Evolutionary conservation across 208 protist genomes (phyloP), one percentile per base, ranked within the genome.

Genomic region (Plasmodiophora brassicae): DNA sequence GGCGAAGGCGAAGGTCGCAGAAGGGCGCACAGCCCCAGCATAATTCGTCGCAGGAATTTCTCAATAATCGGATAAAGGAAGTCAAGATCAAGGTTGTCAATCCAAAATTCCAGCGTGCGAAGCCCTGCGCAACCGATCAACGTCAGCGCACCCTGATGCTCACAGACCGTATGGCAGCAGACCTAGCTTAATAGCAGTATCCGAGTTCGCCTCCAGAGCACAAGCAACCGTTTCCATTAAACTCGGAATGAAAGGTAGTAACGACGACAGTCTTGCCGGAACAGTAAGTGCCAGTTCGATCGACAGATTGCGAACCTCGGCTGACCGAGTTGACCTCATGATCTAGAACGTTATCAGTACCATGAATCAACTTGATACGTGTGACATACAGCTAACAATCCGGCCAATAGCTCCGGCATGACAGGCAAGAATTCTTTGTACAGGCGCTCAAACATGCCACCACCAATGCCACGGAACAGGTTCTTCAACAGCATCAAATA

Each of bases 211-310:
- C n/a, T 38, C 0, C 36, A 95, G 89, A 1, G 94, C 93, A 1
- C 91, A 36, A 0, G 95, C 93, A 0, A 96, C 44, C 1, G 94
- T 94, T 50, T 86, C 60, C 88, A 95, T 94, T 1, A 96, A 71
- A 1, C 91, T 45, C 32, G 92, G 91, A 1, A 96, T 89, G 60
- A 91, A 93, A 1, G 93, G 95, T 0, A 96, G 71, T 0, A 96
- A 85, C 1, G 91, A 88, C 5, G 43, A 91, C 5, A 96, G 91
- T 39, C 93, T 90, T 10, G 94, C 92, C 0, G 95, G 95, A 8
- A 96, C 90, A 0, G 94, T 95, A 1, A 96, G 89, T 38, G 92
- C 92, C 10, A 96, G 89, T 88, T 96, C 95, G 8, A 96, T 88
- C 41, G 94, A 72, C 38, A 94, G 32, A 0, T 90, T 71, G 14